Evolutionary conservation across 805 yeast species (phyloP), one percentile per base, ranked within the genome.

Genomic region (Kluyveromyces dobzhanskii): DNA sequence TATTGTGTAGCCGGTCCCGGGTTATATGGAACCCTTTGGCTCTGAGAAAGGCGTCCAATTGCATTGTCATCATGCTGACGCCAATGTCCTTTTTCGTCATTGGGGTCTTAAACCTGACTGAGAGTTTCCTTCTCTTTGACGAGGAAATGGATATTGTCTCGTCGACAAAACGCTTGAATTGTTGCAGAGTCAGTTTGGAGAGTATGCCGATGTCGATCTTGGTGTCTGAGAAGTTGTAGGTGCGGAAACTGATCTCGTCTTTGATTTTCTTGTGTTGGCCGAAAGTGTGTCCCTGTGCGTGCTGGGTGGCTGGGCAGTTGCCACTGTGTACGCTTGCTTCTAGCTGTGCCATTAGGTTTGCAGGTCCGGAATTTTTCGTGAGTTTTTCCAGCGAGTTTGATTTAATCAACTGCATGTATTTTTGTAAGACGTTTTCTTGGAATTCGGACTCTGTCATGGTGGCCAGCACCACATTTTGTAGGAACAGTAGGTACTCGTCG

Each of bases 1-100:
- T 65, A 10, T 56, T 59, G 4, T 51, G 48, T 17, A 75, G 44
- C 19, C 59, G 64, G 0, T 64, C 66, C 7, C 59, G 53, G 5
- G 69, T 59, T 6, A 75, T 71, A 2, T 70, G 63, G 17, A 75
- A 50, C 0, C 77, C 77, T 38, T 71, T 68, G 45, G 69, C 60
- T 21, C 64, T 66, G 32, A 75, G 51, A 39, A 72, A 70, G 4
- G 63, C 55, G 38, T 66, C 70, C 8, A 74, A 30, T 37, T 70
- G 74, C 18, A 69, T 48, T 16, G 56, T 57, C 32, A 67, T 53
- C 39, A 60, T 50, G 28, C 59, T 59, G 16, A 57, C 57, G 13
- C 57, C 56, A 3, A 64, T 52, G 11, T 70, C 71, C 16, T 59
- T 61, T n/a, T 56, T 46, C 0, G 65, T 42, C 46, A 65, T 51